Base-by-base conservation (phyloP, 805 yeast genomes). In the Lipomyces chichibuensis region DNA sequence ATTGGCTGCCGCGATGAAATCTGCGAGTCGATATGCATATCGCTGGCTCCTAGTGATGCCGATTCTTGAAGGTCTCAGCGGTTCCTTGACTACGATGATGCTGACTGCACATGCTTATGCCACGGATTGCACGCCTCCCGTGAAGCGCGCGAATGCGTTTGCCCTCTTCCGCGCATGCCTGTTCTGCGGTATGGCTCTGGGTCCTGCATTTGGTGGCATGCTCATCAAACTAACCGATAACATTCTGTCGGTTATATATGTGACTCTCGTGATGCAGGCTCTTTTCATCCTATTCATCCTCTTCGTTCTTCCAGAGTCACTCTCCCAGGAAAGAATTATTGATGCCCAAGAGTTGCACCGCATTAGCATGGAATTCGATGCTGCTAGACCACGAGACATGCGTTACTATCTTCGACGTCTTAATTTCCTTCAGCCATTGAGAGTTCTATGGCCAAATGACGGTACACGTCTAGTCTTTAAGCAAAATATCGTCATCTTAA, bases 41-140 rank as follows among this genome's bases (percentile, higher is more conserved):
- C 57, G 66, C 23, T 70, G 64, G 23, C 79, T 86, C 67, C 76
- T 89, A 0, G 32, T 82, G 0, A 77, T 84, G 1, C 81, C 81
- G 17, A 65, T 83, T 0, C 32, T 88, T 0, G 82, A 81, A 39
- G 81, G 86, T 29, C 60, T 83, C 2, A 84, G 88, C 14, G 97
- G 97, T 32, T 89, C 92, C 0, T 57, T 83, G 6, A 76, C 85
- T 66, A 81, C 87, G 4, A 72, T 87, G 32, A 71, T 88, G 57
- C 84, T 88, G 7, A 77, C 88, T 35, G 79, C 85, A 11, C 87
- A 87, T 73, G 86, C 93, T 66, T 92, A 91, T 74, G 82, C 90
- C 20, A 81, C 91, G 3, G 97, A 92, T 78, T 86, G 90, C 54
- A 87, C 87, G 6, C 87, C 86, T 25, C 83, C 90, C 0, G 81